Evolutionary conservation across 202 grass and related monocot species (phyloP).

Genomic region (Digitaria exilis): DNA sequence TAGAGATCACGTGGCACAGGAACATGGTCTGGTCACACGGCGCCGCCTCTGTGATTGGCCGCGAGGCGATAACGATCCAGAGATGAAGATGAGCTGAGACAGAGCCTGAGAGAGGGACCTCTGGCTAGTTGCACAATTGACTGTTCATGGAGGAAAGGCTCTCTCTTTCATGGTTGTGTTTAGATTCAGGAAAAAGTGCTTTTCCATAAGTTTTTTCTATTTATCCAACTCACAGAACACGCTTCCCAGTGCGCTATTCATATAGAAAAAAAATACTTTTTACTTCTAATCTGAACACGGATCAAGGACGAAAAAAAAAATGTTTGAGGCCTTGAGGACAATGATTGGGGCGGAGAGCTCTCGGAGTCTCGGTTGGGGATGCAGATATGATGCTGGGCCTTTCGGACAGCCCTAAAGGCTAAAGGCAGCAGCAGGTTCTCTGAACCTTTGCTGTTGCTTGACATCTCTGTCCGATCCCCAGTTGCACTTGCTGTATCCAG

Average conservation of each 20-base stretch:
- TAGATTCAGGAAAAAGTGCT: no score
- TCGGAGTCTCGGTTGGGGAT: background rate
- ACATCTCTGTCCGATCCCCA: background rate
- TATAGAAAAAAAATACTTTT: no score
- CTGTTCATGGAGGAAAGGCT: background rate
- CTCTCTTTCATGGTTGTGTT: background rate
- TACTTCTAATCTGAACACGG: no score
- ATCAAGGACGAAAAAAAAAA: background rate
- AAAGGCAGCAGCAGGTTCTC: conserved; percentile 16
- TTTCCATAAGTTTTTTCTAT: no score
- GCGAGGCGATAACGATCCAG: background rate
- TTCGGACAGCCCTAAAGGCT: background rate
- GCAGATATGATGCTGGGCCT: background rate
- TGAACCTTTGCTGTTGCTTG: background rate
- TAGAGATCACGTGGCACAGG: background rate
- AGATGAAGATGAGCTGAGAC: background rate
- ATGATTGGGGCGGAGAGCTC: conserved; percentile 35
- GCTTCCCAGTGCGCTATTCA: no score
- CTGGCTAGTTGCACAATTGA: background rate
- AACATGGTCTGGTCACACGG: background rate
- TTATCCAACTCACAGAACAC: no score
- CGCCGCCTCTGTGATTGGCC: background rate
- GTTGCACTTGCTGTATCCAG: background rate
- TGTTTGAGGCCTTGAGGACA: background rate
- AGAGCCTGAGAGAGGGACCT: background rate